Evolutionary conservation across 257 asterid genomes (phyloP), one percentile per base, ranked within the genome.

Genomic region (Lycium barbarum): DNA sequence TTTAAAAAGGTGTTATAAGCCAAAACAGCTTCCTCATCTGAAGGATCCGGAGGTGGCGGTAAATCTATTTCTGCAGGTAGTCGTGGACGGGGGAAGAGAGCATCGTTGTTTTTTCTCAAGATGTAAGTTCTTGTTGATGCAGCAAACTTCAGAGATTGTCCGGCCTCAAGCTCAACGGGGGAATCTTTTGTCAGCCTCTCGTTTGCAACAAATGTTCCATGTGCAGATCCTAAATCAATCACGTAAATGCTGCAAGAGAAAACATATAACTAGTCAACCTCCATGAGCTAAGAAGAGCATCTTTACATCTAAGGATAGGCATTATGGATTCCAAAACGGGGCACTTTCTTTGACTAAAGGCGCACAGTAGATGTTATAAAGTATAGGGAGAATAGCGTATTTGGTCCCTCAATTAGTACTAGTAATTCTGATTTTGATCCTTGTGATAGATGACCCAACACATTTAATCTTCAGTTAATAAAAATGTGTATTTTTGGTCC

Each of bases 151-250:
- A 96, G 88, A 55, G 98, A 95, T 91, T 96, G 98, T 84, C 98
- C 98, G 20, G 84, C 93, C 90, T 96, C 99, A 43, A 96, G 93
- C 88, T 96, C 98, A 65, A 95, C 91, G 63, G 98, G 98, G 70
- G 94, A 90, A 87, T 96, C 97, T 86, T 92, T 96, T 38, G 93
- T 88, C 89, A 95, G 84, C 85, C 98, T 91, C 90, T 95, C 98
- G 81, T 96, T 96, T 47, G 99, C 98, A 88, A 95, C 99, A 92
- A 93, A 96, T 87, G 99, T 96, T 63, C 98, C 98, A 86, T 96
- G 99, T 43, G 97, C 98, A 87, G 99, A 96, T 87, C 99, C 99
- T 87, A 96, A 90, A 87, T 96, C 99, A 79, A 93, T 91, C 78
- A 96, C 97, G 57, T 93, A 96, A 87, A 96, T 87, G 91, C 98